phyloP scores from a whole-genome alignment of 75 land plant species.

The Pseudotsuga menziesii region DNA sequence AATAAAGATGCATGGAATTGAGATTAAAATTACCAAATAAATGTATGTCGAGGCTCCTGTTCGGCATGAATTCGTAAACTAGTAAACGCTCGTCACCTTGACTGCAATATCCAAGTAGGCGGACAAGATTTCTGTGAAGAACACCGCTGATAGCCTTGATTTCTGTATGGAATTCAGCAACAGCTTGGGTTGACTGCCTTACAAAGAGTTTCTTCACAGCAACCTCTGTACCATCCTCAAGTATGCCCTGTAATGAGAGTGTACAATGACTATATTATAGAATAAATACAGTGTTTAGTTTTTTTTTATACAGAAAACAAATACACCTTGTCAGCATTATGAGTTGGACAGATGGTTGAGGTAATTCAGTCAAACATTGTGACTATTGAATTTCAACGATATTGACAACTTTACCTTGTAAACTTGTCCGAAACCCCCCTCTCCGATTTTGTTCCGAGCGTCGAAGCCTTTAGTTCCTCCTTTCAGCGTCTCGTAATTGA shows the following conservation, averaged over 20 bases:
- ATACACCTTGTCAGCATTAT: too few relatives aligned
- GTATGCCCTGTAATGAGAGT: slow-evolving; percentile 2
- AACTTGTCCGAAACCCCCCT: slow-evolving; percentile 11
- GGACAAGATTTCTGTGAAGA: slow-evolving; percentile 10
- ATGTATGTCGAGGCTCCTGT: slow-evolving; percentile 14
- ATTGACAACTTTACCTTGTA: slow-evolving; percentile 8
- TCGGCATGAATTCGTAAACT: slow-evolving; percentile 15
- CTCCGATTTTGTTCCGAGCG: neutral
- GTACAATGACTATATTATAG: too few relatives aligned
- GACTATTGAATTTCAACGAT: too few relatives aligned
- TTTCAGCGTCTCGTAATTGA: neutral
- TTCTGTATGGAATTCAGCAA: slow-evolving; percentile 14
- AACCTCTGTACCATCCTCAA: slow-evolving; percentile 6
- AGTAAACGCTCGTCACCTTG: slow-evolving; percentile 13
- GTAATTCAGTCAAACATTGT: too few relatives aligned
- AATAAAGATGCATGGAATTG: too few relatives aligned
- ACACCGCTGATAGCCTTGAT: slow-evolving; percentile 10
- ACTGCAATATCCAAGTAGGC: slow-evolving; percentile 15
- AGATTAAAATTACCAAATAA: slow-evolving; percentile 6
- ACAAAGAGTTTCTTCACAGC: slow-evolving; percentile 11
- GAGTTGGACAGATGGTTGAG: too few relatives aligned
- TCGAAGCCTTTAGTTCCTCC: neutral
- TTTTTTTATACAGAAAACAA: too few relatives aligned
- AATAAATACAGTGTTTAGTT: too few relatives aligned
- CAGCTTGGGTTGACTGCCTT: slow-evolving; percentile 11